These are phyloP conservation scores for Teratosphaeria gauchensis DNA, from an alignment of 2,329 filamentous ascomycete genomes.

Conservation along the genomic window DNA sequence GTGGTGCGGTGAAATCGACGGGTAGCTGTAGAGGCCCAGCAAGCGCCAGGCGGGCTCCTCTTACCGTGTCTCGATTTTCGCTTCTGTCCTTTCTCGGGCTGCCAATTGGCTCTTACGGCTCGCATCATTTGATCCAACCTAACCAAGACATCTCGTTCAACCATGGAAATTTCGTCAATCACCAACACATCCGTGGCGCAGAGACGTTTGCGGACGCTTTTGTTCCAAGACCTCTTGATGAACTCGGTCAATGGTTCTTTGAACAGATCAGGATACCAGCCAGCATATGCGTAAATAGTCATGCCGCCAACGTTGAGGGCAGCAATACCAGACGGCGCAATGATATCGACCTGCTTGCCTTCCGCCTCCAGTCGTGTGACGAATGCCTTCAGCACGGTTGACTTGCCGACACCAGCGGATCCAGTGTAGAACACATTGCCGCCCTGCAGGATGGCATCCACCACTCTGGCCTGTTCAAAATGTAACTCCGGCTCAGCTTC, in stretches of 20 bases:
- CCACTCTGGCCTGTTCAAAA: slow-evolving; percentile 2
- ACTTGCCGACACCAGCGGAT: slow-evolving; percentile 53
- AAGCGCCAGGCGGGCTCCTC: not conserved
- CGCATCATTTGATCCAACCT: slow-evolving; percentile 43
- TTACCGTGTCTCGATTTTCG: not conserved
- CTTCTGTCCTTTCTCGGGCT: not conserved
- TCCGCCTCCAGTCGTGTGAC: slow-evolving; percentile 28
- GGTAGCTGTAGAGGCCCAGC: not conserved
- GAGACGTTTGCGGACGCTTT: slow-evolving; percentile 30
- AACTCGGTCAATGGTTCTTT: slow-evolving; percentile 22
- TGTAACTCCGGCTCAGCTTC: slow-evolving; percentile 1
- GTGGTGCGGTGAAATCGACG: not conserved
- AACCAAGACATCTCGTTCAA: slow-evolving; percentile 46
- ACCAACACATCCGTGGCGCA: slow-evolving; percentile 45
- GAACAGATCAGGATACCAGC: slow-evolving; percentile 43
- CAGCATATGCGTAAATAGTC: slow-evolving; percentile 50
- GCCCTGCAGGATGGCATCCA: slow-evolving; percentile 21
- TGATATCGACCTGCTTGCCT: slow-evolving; percentile 38
- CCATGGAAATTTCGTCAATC: slow-evolving; percentile 59
- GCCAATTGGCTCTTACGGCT: slow-evolving; percentile 14
- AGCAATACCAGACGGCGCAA: slow-evolving; percentile 52
- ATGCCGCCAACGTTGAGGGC: slow-evolving; percentile 48
- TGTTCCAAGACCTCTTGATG: slow-evolving; percentile 21
- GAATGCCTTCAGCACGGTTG: slow-evolving; percentile 45
- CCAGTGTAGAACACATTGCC: slow-evolving; percentile 57